phyloP scores from a whole-genome alignment of 139 green algal genomes.

The Chlorella sp. region DNA sequence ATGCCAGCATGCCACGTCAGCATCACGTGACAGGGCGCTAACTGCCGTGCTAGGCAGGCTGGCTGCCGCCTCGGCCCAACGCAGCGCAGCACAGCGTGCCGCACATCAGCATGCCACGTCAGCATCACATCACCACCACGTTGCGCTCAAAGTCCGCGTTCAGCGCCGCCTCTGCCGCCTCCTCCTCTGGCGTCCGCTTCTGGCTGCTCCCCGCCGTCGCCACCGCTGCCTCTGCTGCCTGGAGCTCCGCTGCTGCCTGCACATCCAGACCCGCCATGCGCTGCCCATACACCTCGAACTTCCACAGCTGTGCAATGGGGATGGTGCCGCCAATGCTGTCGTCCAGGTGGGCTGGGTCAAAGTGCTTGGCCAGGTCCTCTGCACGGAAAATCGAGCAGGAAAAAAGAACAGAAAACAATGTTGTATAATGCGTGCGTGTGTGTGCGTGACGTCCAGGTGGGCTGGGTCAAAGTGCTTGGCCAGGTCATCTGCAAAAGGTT shows the following conservation, averaged over 20 bases:
- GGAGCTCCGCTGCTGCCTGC: not conserved
- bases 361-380: not conserved
- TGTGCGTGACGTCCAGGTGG: too few species aligned
- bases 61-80: too few species aligned
- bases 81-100: too few species aligned
- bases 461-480: too few species aligned
- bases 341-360: not conserved
- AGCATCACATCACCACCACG: not conserved
- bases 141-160: not conserved
- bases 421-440: too few species aligned
- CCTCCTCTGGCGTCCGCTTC: not conserved
- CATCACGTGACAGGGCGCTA: too few species aligned
- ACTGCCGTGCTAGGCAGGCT: too few species aligned
- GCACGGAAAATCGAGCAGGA: too few species aligned
- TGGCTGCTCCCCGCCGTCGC: not conserved
- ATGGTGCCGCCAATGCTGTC: constrained; percentile 31
- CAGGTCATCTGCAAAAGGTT: too few species aligned
- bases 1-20: too few species aligned
- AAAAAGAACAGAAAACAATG: too few species aligned
- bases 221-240: not conserved
- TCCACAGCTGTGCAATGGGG: constrained; percentile 23
- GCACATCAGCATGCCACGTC: too few species aligned
- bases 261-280: constrained; percentile 36
- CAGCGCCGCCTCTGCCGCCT: not conserved
- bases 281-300: constrained; percentile 31